Evolutionary conservation across 2,329 filamentous ascomycete species (phyloP).

Genomic region (Nemania diffusa): DNA sequence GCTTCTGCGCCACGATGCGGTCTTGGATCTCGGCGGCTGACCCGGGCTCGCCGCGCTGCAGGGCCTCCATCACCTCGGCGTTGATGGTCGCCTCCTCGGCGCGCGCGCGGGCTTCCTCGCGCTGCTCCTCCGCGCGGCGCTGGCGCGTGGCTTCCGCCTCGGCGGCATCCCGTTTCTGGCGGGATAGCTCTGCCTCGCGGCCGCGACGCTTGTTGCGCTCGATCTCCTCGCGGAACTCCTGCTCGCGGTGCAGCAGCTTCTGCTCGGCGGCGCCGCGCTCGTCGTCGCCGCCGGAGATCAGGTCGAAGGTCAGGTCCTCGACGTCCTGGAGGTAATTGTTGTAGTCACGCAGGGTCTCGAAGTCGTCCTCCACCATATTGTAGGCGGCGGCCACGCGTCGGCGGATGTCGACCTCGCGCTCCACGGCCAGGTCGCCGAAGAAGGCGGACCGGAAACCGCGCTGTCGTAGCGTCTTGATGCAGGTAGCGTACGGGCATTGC

Average conservation of each 20-base stretch:
- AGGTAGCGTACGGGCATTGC: constrained; percentile 90
- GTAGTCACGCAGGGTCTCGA: constrained; percentile 82
- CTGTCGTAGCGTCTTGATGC: constrained; percentile 85
- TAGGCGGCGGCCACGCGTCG: constrained; percentile 82
- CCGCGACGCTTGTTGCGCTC: constrained; percentile 69
- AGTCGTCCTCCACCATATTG: constrained; percentile 91
- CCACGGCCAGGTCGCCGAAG: constrained; percentile 87
- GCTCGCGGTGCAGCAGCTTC: constrained; percentile 70
- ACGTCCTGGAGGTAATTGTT: constrained; percentile 96
- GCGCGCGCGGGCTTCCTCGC: constrained; percentile 78
- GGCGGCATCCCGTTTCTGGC: constrained; percentile 65
- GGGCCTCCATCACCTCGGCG: constrained; percentile 74
- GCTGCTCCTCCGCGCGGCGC: constrained; percentile 69
- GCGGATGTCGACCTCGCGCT: constrained; percentile 93
- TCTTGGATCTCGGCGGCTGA: constrained; percentile 68
- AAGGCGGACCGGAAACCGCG: constrained; percentile 87
- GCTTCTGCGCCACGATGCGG: constrained; percentile 78
- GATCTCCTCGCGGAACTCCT: constrained; percentile 75
- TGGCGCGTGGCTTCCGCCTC: constrained; percentile 74
- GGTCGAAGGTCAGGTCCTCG: constrained; percentile 88
- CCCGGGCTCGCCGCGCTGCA: constrained; percentile 70
- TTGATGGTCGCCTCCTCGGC: constrained; percentile 70
- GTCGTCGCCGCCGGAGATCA: constrained; percentile 77
- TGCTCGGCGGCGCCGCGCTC: constrained; percentile 62
- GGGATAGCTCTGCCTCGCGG: constrained; percentile 64